Percentiles rank a stretch among this genome's conserved stretches.
Evolutionary conservation across 129 eudicot species (phyloP).

Genomic region (Tagetes patula): DNA sequence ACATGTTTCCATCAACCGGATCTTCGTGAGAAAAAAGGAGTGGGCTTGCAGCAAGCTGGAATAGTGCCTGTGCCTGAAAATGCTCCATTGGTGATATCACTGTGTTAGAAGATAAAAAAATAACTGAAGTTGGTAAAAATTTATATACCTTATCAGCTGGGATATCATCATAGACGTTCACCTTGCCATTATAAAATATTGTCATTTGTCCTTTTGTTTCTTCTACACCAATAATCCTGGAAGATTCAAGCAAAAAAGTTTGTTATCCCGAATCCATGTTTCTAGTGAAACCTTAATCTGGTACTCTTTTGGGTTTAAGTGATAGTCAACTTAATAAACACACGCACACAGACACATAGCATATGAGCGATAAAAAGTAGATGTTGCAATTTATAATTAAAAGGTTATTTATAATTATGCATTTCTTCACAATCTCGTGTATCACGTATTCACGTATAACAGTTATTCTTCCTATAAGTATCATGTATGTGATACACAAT

Average conservation of each 20-base stretch:
- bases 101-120: background rate
- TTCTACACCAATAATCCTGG: slow-evolving; percentile 58
- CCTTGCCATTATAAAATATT: slow-evolving; percentile 76
- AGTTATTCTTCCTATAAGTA: slow-evolving; percentile 6
- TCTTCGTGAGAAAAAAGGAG: slow-evolving; percentile 57
- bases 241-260: slow-evolving; percentile 27
- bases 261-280: slow-evolving; percentile 2
- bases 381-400: slow-evolving; percentile 11
- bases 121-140: slow-evolving; percentile 29
- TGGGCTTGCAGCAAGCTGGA: slow-evolving; percentile 93
- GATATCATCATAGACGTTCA: slow-evolving; percentile 77
- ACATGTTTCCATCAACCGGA: slow-evolving; percentile 39
- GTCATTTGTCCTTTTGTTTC: slow-evolving; percentile 67
- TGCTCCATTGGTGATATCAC: slow-evolving; percentile 38
- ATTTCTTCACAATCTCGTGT: background rate
- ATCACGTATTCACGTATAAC: background rate
- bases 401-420: background rate
- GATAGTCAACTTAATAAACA: background rate
- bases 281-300: background rate
- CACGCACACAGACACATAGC: background rate
- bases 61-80: slow-evolving; percentile 66
- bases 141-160: slow-evolving; percentile 69
- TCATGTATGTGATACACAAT: slow-evolving; percentile 7
- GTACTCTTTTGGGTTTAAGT: background rate
- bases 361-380: background rate